phyloP scores from a whole-genome alignment of 176 grass and related monocot genomes.

The Elymus sibiricus region DNA sequence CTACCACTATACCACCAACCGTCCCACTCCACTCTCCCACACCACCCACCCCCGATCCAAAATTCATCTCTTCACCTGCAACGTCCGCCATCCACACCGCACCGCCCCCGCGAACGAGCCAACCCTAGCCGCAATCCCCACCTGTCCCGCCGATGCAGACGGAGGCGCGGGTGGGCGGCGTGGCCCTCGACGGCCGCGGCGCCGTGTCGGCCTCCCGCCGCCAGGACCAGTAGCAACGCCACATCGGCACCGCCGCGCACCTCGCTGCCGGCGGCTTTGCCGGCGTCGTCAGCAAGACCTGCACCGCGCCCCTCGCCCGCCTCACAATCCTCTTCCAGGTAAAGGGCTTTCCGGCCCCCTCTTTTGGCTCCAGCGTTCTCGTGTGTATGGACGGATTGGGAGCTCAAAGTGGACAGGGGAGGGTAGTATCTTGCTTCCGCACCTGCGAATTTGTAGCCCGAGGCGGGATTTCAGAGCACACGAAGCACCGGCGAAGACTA shows the following conservation, averaged over 20 bases:
- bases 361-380: background rate
- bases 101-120: background rate
- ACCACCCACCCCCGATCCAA: too few species aligned
- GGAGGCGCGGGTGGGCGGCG: conserved; percentile 63
- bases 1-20: too few species aligned
- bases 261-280: conserved; percentile 74
- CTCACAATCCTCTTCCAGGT: conserved; percentile 98
- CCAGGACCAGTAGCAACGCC: conserved; percentile 40
- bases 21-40: too few species aligned
- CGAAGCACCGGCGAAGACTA: background rate
- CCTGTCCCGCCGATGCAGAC: conserved; percentile 66
- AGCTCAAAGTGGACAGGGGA: background rate
- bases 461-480: background rate
- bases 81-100: background rate
- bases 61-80: too few species aligned
- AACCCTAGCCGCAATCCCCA: conserved; percentile 11
- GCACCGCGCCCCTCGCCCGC: conserved; percentile 83
- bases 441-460: background rate
- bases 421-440: background rate
- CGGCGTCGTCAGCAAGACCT: conserved; percentile 89
- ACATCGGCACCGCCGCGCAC: conserved; percentile 59
- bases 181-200: conserved; percentile 33
- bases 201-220: conserved; percentile 3
- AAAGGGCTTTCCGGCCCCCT: too few species aligned
- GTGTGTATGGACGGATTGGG: conserved; percentile 10